Base-by-base conservation (phyloP, 768 basidiomycete genomes). In the Asterophora lycoperdoides region DNA sequence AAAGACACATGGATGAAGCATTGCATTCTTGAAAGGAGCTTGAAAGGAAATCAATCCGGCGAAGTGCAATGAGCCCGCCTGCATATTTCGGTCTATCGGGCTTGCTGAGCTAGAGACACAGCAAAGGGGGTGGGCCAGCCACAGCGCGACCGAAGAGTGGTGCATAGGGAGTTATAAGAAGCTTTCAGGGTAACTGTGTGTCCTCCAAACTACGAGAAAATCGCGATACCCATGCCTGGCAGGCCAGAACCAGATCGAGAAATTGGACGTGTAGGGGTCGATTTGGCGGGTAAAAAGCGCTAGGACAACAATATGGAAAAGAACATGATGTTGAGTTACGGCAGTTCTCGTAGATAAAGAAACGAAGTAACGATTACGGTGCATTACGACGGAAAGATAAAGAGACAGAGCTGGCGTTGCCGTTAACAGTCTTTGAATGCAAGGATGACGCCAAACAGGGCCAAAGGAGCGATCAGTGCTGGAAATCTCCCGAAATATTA, bases 221-320 rank as follows among this genome's bases (percentile, higher is more conserved):
- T 61, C 68, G 67, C 65, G 68, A 70, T 67, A 60, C 39, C n/a
- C n/a, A n/a, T n/a, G n/a, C n/a, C n/a, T n/a, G n/a, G 36, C 44
- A 55, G 59, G 60, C 58, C 58, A 46, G 28, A 49, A 55, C 29
- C 33, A 35, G 28, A 53, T 52, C 44, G 42, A 39, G 34, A 28
- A 47, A 55, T 41, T 46, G 33, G 36, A 41, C 20, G 35, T 33
- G 40, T 18, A 41, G 45, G 41, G 28, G 29, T 48, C 51, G 44
- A 47, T 44, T 54, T 44, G 49, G 49, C 23, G 28, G 34, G 46
- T 17, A 28, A 48, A 46, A 41, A 15, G 35, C 50, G 44, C 40
- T 43, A 52, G 40, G 23, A 23, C 23, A 23, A 46, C 30, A 52
- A 51, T 41, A 50, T 19, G 55, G 48, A 56, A 56, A 36, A 52